Evolutionary conservation across 225 moss, liverwort and hornwort species (phyloP).

Genomic region (Pseudoscleropodium purum): DNA sequence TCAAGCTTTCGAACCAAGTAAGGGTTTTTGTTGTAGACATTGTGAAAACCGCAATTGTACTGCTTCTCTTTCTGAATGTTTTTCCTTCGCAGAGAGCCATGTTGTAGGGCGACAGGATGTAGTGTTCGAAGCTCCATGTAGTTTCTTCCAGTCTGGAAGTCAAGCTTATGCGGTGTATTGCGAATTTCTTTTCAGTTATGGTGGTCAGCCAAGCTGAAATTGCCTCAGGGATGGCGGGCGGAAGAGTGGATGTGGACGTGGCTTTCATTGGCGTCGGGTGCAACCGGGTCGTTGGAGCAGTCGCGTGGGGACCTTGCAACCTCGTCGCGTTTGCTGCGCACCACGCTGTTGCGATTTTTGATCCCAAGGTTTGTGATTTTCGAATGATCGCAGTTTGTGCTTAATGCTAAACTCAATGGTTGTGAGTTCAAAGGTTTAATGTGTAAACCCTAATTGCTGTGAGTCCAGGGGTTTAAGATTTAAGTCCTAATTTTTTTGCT

Average conservation of each 20-base stretch:
- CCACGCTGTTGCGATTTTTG: constrained; percentile 66
- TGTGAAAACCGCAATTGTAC: background rate
- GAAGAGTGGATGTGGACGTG: constrained; percentile 23
- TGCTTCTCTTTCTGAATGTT: background rate
- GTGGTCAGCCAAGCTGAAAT: background rate
- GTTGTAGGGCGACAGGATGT: background rate
- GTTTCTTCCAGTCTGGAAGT: background rate
- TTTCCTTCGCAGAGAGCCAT: background rate
- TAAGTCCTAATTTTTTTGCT: background rate
- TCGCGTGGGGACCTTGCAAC: constrained; percentile 78
- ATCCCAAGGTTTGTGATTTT: constrained; percentile 33
- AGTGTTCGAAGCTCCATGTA: background rate
- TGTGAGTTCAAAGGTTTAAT: background rate
- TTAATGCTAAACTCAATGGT: background rate
- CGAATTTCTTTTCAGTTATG: background rate
- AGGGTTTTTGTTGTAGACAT: background rate
- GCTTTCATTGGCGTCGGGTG: constrained; percentile 83
- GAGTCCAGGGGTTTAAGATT: background rate
- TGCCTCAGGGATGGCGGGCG: background rate
- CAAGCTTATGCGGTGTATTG: background rate
- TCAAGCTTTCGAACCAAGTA: background rate
- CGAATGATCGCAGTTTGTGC: background rate
- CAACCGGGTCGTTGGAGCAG: constrained; percentile 71
- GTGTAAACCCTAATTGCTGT: background rate
- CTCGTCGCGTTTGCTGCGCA: constrained; percentile 90